Evolutionary conservation across 257 asterid genomes (phyloP).

Genomic region (Salvia rosmarinus): DNA sequence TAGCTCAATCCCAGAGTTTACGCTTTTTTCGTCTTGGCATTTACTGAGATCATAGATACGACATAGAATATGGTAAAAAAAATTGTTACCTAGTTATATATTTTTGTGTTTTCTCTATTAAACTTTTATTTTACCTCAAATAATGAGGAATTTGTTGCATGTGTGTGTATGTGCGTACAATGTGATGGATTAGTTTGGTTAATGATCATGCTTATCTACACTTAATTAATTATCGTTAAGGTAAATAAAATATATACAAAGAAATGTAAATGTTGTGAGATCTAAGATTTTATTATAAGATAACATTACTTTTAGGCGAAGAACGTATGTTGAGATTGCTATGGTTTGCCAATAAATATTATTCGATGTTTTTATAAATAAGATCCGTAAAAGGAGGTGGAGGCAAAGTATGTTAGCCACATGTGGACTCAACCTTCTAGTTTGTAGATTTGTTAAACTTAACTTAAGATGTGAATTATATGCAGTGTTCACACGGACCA

Average conservation of each 20-base stretch:
- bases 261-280: too few relatives aligned
- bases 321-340: neutral
- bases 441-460: slow-evolving; percentile 41
- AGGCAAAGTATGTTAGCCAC: slow-evolving; percentile 29
- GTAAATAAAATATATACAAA: neutral
- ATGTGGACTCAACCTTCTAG: slow-evolving; percentile 30
- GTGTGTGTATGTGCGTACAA: neutral
- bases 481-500: neutral
- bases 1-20: neutral
- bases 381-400: slow-evolving; percentile 2
- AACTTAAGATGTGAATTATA: neutral
- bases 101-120: neutral
- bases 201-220: neutral
- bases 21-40: slow-evolving; percentile 36
- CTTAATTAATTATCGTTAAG: neutral
- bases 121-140: neutral
- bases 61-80: too few relatives aligned
- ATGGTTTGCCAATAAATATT: neutral
- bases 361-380: neutral
- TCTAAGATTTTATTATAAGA: neutral
- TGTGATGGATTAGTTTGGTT: slow-evolving; percentile 1
- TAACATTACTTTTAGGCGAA: neutral
- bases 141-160: slow-evolving; percentile 8
- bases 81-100: too few relatives aligned
- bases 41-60: neutral